Evolutionary conservation across 352 stramenopile species (phyloP), one percentile per base, ranked within the genome.

Genomic region (Phytophthora sansomeana): DNA sequence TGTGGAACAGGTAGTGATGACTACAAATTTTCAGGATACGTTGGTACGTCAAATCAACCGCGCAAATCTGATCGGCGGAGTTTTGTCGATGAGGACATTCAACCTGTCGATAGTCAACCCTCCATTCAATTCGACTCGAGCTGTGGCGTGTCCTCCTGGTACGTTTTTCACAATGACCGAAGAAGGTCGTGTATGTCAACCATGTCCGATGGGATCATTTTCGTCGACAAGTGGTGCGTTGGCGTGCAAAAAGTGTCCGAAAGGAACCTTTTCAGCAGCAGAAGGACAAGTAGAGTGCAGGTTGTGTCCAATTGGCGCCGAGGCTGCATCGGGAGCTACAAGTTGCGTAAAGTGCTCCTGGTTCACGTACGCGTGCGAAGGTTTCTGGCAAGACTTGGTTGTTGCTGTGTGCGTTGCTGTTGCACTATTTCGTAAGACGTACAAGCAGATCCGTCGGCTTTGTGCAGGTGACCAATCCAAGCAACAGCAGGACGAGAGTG

Each of bases 371-470:
- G 69, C 56, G 24, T 91, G 81, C 53, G 54, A 74, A 38, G 77
- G 74, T n/a, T 92, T 92, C 56, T 89, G 72, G 74, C 62, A 75
- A 47, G 69, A 90, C 42, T 57, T 92, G 9, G 4, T 78, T 3
- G 17, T 80, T 28, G 71, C 73, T 2, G 19, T 65, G 13, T 67
- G 68, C 21, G 43, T 80, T 46, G 53, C 24, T n/a, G 9, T 26
- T 21, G 63, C 41, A 47, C 39, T 74, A 38, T 36, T 65, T 21
- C 43, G 55, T 14, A 72, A 59, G 21, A 10, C 78, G 6, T 85
- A 65, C 61, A 52, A 48, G 19, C 81, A 80, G 28, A 51, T 72
- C 5, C 79, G 65, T 14, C 65, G 55, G 10, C 5, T 78, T n/a
- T 73, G 63, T 30, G 48, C 51, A 14, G 77, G 81, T 44, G 63